A percentile compares a stretch with the other conserved stretches of the same genome.
These are phyloP conservation scores for Fraxinus sp. DNA, from an alignment of 305 asterid genomes.

Conservation along the genomic window DNA sequence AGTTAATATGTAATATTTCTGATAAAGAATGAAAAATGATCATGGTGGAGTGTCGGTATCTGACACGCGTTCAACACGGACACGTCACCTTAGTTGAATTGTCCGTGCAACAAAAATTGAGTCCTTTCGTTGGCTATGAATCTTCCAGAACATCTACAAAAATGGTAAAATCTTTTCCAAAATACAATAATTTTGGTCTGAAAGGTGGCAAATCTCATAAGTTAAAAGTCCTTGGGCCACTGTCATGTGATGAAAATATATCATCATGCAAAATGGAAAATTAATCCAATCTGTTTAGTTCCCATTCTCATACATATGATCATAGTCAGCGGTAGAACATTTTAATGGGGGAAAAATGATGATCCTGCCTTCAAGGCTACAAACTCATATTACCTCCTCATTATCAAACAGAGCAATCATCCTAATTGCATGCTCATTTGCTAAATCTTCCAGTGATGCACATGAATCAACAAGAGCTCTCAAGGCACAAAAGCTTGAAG, in stretches of 20 bases:
- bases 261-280: constrained; percentile 9
- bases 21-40: neutral
- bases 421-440: constrained; percentile 69
- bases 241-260: neutral
- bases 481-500: constrained; percentile 93
- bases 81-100: neutral
- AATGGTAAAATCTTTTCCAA: neutral
- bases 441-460: constrained; percentile 63
- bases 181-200: neutral
- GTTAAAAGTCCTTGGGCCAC: constrained; percentile 6
- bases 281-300: neutral
- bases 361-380: neutral
- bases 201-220: constrained; percentile 2
- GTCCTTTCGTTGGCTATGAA: neutral
- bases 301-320: neutral
- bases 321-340: neutral
- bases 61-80: neutral
- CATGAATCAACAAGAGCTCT: constrained; percentile 93
- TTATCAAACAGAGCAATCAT: constrained; percentile 97
- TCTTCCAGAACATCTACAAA: neutral
- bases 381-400: constrained; percentile 63
- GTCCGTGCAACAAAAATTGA: neutral
- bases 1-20: neutral
- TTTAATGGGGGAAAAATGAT: neutral
- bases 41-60: neutral